These are phyloP conservation scores for Dothidotthia symphoricarpi DNA, from an alignment of 2,329 filamentous ascomycete genomes.

Conservation along the genomic window DNA sequence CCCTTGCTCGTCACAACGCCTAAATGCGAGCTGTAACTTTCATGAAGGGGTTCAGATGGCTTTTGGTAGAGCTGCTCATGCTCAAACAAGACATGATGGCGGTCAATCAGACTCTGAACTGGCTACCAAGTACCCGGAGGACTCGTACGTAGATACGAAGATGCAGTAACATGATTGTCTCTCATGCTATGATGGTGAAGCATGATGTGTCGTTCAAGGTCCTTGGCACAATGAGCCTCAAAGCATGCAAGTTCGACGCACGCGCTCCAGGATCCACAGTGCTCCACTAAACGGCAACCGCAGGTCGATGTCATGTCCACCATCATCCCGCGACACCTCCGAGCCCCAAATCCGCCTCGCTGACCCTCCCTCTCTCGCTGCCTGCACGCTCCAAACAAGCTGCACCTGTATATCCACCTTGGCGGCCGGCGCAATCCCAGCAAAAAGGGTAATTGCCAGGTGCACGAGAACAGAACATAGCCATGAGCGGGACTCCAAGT, in stretches of 20 bases:
- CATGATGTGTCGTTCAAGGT: background rate
- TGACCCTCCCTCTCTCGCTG: conserved; percentile 8
- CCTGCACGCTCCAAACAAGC: conserved; percentile 3
- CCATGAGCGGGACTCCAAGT: conserved; percentile 27
- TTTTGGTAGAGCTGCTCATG: too few species aligned
- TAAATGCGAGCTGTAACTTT: too few species aligned
- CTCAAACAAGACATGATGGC: too few species aligned
- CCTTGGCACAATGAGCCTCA: too few species aligned
- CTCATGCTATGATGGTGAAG: background rate
- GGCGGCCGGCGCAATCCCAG: conserved; percentile 7
- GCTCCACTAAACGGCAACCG: conserved; percentile 15
- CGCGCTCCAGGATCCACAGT: conserved; percentile 21
- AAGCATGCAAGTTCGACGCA: conserved; percentile 17
- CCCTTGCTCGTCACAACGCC: conserved; percentile 4
- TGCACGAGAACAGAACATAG: conserved; percentile 13
- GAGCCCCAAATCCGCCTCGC: conserved; percentile 12
- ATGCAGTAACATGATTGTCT: too few species aligned
- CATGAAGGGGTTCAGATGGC: too few species aligned
- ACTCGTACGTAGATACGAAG: too few species aligned
- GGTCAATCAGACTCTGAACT: too few species aligned
- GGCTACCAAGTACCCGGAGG: too few species aligned
- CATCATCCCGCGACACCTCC: conserved; percentile 19
- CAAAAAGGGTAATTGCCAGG: conserved; percentile 5
- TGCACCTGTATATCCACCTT: conserved; percentile 6
- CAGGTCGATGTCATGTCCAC: conserved; percentile 20